Base-by-base conservation (phyloP, 2,329 filamentous ascomycete species). In the Sporothrix curviconia region DNA sequence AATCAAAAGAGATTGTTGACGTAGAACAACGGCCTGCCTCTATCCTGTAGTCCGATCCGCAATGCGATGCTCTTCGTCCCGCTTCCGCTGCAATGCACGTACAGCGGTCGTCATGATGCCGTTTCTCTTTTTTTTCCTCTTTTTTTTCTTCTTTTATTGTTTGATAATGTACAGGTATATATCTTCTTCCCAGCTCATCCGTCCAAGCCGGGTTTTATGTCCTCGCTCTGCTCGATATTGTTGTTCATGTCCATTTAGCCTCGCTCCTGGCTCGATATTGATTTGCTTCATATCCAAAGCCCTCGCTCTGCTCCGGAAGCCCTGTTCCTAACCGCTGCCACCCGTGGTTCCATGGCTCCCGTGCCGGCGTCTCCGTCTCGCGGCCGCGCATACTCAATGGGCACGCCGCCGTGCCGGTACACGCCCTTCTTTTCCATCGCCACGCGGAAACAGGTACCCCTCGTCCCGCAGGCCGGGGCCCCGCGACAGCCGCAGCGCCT, bases 351-450 rank as follows among this genome's bases (percentile, higher is more conserved):
- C 92, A 99, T n/a, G 90, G 83, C 64, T 86, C 83, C 67, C 79
- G 80, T 0, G 79, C 77, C 7, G 92, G 92, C 51, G 83, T 90
- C 69, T 97, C 92, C 32, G 89, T 92, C 80, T 96, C n/a, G 88
- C 62, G 83, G 77, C 63, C 89, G 78, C 28, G 88, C 88, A 77
- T 96, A 96, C 78, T 99, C 94, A 67, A 97, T 92, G 14, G 94
- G 94, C 58, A 96, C 80, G 59, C 85, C 83, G 53, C 85, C 79
- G 50, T 79, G 77, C 37, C 80, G 78, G 76, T 87, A 96, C 17
- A 95, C 78, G 7, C 89, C 89, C 73, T 87, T 88, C 84, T 96
- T 97, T 73, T 89, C 84, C 86, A 96, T 90, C 1, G 92, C 90
- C 61, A 90, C 85, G 8, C 92, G 78, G 75, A 92, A n/a, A 99